Percentiles rank a stretch among this genome's conserved stretches.
Conservation (phyloP, 148 eudicot species). For the Vaccinium corymbosum region DNA sequence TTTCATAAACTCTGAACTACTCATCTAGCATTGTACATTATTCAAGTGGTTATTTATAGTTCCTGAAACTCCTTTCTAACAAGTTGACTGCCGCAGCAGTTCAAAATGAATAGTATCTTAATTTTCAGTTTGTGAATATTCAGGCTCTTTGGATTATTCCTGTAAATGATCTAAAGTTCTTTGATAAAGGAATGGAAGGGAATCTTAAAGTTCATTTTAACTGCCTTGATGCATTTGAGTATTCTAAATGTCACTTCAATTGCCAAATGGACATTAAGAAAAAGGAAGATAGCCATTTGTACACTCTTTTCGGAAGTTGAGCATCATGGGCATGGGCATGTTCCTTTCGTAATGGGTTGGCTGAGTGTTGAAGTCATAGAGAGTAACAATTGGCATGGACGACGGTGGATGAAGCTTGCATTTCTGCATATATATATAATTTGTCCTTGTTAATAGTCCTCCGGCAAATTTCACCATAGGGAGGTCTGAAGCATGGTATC, state of each 20-base stretch:
- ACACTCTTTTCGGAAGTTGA: background rate
- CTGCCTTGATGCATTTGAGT: background rate
- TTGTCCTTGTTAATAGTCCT: background rate
- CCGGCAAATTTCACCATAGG: background rate
- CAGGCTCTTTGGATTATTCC: background rate
- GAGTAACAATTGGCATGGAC: background rate
- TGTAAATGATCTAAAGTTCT: background rate
- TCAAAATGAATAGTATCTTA: background rate
- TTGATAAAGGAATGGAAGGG: background rate
- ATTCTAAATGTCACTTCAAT: background rate
- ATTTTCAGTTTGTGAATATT: background rate
- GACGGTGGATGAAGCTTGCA: background rate
- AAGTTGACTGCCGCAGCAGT: background rate
- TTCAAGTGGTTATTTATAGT: background rate
- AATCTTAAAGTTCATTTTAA: background rate
- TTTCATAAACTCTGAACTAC: background rate
- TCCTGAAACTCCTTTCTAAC: background rate
- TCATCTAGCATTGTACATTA: background rate
- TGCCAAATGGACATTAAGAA: background rate
- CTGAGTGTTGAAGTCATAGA: too few species aligned
- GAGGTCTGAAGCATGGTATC: background rate
- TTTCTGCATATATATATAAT: background rate
- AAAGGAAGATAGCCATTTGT: background rate
- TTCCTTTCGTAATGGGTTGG: conserved; percentile 2
- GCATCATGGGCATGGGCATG: background rate